Base-by-base conservation (phyloP, 129 eudicot species). In the Smallanthus sonchifolius region DNA sequence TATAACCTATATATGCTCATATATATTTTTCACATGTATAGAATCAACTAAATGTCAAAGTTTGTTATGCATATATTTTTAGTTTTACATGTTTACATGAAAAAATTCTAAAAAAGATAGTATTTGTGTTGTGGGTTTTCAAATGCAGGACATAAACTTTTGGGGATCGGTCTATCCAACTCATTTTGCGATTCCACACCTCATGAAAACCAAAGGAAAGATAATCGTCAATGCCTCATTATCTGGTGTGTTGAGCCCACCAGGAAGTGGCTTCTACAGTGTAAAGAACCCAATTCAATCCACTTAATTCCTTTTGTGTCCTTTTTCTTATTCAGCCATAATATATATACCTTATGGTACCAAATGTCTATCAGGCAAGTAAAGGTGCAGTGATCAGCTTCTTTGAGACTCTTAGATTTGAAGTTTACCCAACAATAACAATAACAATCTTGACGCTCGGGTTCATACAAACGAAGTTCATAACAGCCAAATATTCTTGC, bases 81-180 rank as follows among this genome's bases (percentile, higher is more conserved):
- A 16, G 2, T 17, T 40, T 20, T 3, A 24, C 36, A 14, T 37
- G 17, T 38, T n/a, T 6, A 7, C 7, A 51, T n/a, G 8, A 1
- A 49, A 49, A 16, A 13, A 14, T 15, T 0, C 39, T 7, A 3
- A 35, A 3, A 13, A 14, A 24, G 5, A 24, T 45, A 28, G 10
- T 38, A 38, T 16, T 2, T 28, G 4, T 30, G n/a, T 24, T 57
- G 7, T 62, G 17, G 4, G 11, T 77, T n/a, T 20, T 45, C 15
- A 19, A 9, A 49, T 69, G 28, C 79, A 83, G 87, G 75, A 79
- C 48, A 66, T 65, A 55, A 83, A 83, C 75, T 84, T 84, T 30
- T 84, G 85, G 87, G 87, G 87, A 16, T 76, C 87, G 1, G 70
- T 84, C 65, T 84, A 84, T 66, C 65, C 85, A 19, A 80, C 87